Conservation (phyloP, 164 flowering plant species). For the Piper betle region DNA sequence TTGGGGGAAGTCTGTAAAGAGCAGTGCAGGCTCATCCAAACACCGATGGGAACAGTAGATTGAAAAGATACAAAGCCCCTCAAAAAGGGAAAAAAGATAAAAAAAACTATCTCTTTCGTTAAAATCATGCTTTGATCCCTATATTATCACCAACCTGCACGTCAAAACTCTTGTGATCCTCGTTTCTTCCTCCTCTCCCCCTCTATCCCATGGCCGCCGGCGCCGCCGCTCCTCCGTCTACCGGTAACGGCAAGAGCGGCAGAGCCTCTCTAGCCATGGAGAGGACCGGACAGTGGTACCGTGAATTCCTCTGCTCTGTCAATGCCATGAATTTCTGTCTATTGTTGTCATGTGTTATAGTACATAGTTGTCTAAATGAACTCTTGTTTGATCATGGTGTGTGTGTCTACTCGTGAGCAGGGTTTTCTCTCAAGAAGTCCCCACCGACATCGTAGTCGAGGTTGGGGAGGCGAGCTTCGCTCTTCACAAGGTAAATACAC, state of each 20-base stretch:
- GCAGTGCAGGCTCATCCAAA: neutral
- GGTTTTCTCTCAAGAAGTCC: slow-evolving; percentile 85
- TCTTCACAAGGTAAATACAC: slow-evolving; percentile 63
- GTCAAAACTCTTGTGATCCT: neutral
- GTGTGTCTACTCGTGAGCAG: slow-evolving; percentile 22
- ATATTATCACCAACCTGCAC: too few species aligned
- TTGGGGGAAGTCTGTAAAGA: neutral
- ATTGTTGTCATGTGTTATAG: neutral
- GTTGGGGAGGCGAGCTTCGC: slow-evolving; percentile 70
- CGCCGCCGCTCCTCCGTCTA: neutral
- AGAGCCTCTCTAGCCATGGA: slow-evolving; percentile 64
- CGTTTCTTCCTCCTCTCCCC: neutral
- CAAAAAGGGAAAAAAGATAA: neutral
- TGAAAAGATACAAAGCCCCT: too few species aligned
- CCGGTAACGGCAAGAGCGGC: slow-evolving; percentile 2
- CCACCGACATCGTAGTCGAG: slow-evolving; percentile 58
- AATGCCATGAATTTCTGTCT: neutral
- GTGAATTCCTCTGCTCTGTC: neutral
- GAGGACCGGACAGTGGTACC: slow-evolving; percentile 86
- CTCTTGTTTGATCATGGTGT: neutral
- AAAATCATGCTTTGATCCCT: too few species aligned
- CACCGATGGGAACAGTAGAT: too few species aligned
- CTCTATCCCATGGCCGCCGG: neutral
- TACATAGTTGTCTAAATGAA: too few species aligned
- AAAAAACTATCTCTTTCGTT: neutral